Evolutionary conservation across 441 rosid genomes (phyloP).

Genomic region (Eutrema salsugineum): DNA sequence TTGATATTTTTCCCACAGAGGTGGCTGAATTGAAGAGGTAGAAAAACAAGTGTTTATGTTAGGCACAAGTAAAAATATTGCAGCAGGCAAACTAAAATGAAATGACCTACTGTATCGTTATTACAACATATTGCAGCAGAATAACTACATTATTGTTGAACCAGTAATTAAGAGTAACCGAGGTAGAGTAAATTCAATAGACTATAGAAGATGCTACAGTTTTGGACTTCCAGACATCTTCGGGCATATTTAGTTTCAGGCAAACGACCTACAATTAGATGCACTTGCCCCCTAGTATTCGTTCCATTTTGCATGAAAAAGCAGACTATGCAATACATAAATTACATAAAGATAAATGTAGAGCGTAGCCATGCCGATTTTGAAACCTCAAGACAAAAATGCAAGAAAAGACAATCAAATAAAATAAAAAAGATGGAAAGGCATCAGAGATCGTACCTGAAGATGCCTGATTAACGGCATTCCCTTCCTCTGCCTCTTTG

Average conservation of each 20-base stretch:
- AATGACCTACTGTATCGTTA: background rate
- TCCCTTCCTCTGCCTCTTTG: conserved; percentile 79
- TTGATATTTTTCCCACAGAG: conserved; percentile 90
- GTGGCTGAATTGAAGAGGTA: conserved; percentile 54
- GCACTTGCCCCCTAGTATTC: background rate
- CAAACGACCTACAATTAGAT: background rate
- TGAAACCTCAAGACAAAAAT: background rate
- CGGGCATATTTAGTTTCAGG: background rate
- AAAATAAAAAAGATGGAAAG: background rate
- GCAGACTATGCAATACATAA: background rate
- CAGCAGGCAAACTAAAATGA: background rate
- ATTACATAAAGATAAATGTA: background rate
- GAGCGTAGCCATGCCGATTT: conserved; percentile 6
- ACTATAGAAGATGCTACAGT: background rate
- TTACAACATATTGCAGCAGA: background rate
- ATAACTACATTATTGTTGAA: background rate
- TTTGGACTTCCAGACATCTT: background rate
- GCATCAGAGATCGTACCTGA: conserved; percentile 54
- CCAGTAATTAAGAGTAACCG: background rate
- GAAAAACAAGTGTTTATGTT: background rate
- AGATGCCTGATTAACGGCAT: conserved; percentile 93
- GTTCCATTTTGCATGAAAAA: background rate
- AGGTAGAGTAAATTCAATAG: background rate
- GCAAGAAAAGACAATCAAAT: background rate
- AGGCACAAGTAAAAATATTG: background rate